Evolutionary conservation across 176 grass and related monocot genomes (phyloP).

Genomic region (Hyparrhenia diplandra): DNA sequence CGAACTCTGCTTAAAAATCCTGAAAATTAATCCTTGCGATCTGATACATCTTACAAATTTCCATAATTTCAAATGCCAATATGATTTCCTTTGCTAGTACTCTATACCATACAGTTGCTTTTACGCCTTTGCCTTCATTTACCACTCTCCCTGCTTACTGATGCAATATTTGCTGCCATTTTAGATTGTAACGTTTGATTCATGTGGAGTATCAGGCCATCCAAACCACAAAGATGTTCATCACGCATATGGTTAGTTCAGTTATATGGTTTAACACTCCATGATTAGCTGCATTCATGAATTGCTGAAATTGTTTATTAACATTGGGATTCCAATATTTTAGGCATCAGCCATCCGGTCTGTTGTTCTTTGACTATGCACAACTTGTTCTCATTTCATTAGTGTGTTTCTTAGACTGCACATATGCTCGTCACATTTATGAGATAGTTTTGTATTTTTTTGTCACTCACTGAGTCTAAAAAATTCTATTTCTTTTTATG

Average conservation of each 20-base stretch:
- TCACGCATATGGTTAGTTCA: constrained; percentile 59
- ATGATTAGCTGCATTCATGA: background rate
- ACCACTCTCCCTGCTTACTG: background rate
- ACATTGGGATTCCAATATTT: background rate
- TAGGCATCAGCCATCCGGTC: background rate
- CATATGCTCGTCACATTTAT: background rate
- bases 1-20: background rate
- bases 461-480: constrained; percentile 13
- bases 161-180: background rate
- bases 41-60: background rate
- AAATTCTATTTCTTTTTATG: constrained; percentile 16
- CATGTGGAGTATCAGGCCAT: constrained; percentile 75
- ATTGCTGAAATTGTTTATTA: background rate
- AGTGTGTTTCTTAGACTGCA: background rate
- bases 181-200: constrained; percentile 87
- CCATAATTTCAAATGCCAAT: background rate
- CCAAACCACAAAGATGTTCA: constrained; percentile 86
- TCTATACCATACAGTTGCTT: too few relatives aligned
- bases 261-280: background rate
- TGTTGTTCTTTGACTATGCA: background rate
- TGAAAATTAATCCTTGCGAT: background rate
- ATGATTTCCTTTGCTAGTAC: background rate
- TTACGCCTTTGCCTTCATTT: background rate
- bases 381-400: background rate
- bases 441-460: background rate